Base-by-base conservation (phyloP, 352 stramenopile species). In the Globisporangium cylindrosporum region DNA sequence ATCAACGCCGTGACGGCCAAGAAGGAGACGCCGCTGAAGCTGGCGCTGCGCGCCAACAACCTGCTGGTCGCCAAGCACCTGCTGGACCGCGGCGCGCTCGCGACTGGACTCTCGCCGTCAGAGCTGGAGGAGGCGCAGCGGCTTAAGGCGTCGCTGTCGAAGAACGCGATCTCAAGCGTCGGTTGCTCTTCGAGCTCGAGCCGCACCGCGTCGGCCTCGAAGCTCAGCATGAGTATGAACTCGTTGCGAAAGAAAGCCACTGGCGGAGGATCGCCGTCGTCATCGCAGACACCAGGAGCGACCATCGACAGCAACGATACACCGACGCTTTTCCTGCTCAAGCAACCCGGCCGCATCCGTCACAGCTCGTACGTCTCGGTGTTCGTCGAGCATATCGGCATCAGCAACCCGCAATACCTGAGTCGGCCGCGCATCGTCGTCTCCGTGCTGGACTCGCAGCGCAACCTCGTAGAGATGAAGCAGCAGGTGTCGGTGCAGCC, bases 301-400 rank as follows among this genome's bases (percentile, higher is more conserved):
- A 61, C 72, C 71, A 71, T 29, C 67, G 48, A 71, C 29, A 72
- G 38, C 32, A 43, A 68, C 22, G 68, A 80, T 25, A 61, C 77
- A 3, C 85, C 86, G 2, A 66, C 87, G 53, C 69, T 92, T 3
- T 94, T 94, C 49, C 57, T 93, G 18, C 77, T 89, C 58, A 93
- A 91, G 55, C 82, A 92, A 29, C 88, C 85, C 0, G 86, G 88
- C 18, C 84, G 83, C 68, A 75, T 91, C 1, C 79, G 79, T 38
- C 74, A 95, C 70, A 95, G 88, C 70, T 93, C 81, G 59, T 95
- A 95, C 64, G 79, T 92, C 22, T 93, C 86, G 7, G 71, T 93
- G 20, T 95, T 93, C 66, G 75, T 95, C 14, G 88, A 95, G 64
- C 80, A 90, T 34, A 75, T 92, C 3, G 80, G 76, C 25, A 73